Evolutionary conservation across 2,329 filamentous ascomycete species (phyloP).

Genomic region (Zalaria sp.): DNA sequence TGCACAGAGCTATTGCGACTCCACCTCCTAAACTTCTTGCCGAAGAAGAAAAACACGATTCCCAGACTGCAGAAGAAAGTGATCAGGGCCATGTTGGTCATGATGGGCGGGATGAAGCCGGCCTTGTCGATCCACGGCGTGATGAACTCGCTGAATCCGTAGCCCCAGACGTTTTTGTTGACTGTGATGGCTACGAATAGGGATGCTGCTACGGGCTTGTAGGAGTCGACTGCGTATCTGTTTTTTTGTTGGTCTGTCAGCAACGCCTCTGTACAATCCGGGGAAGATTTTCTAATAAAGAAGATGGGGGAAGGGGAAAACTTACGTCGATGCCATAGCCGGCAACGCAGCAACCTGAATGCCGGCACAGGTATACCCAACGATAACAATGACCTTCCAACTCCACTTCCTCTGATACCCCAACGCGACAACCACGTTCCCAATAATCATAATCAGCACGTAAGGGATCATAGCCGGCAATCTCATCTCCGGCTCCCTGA

Average conservation of each 20-base stretch:
- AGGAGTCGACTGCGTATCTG: conserved; percentile 45
- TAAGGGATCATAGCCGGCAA: conserved; percentile 36
- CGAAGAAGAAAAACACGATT: conserved; percentile 42
- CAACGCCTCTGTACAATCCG: too few relatives aligned
- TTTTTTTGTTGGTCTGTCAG: too few relatives aligned
- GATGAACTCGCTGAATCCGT: conserved; percentile 38
- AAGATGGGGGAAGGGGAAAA: too few relatives aligned
- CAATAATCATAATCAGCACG: conserved; percentile 40
- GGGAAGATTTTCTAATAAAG: too few relatives aligned
- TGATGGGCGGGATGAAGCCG: conserved; percentile 43
- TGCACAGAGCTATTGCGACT: conserved; percentile 16
- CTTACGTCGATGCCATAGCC: conserved; percentile 36
- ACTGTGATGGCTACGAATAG: conserved; percentile 48
- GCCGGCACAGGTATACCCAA: conserved; percentile 42
- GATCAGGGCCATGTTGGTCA: conserved; percentile 43
- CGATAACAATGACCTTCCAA: conserved; percentile 41
- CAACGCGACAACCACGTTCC: conserved; percentile 40
- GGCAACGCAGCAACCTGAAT: conserved; percentile 48
- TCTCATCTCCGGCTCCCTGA: conserved; percentile 29
- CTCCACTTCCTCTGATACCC: conserved; percentile 27
- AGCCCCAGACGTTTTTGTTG: conserved; percentile 51
- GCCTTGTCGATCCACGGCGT: conserved; percentile 31
- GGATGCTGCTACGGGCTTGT: conserved; percentile 47
- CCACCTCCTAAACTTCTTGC: conserved; percentile 45
- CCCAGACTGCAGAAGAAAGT: conserved; percentile 40